Evolutionary conservation across 108 stramenopile species (phyloP).

Genomic region (Nitzschia putrida): DNA sequence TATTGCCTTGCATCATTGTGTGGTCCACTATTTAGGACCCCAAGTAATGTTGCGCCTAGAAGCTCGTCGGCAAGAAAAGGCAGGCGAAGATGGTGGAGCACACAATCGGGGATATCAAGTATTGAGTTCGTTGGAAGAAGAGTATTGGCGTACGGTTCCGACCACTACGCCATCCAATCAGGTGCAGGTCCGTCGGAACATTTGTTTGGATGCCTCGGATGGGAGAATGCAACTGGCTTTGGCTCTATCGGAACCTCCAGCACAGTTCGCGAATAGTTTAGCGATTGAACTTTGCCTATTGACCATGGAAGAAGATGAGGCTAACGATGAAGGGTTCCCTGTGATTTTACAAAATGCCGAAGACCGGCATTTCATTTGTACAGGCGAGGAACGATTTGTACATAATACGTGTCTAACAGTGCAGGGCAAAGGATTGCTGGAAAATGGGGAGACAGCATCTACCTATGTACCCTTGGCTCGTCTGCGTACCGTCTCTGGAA

Average conservation of each 20-base stretch:
- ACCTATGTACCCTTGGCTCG: slow-evolving; percentile 15
- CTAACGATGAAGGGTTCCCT: slow-evolving; percentile 59
- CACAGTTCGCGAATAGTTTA: slow-evolving; percentile 15
- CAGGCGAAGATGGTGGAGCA: slow-evolving; percentile 49
- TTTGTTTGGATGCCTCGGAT: slow-evolving; percentile 59
- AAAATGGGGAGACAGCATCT: not conserved
- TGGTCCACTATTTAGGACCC: slow-evolving; percentile 44
- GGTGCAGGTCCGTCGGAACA: slow-evolving; percentile 44
- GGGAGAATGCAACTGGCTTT: slow-evolving; percentile 57
- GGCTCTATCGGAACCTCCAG: slow-evolving; percentile 26
- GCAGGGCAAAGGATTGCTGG: not conserved
- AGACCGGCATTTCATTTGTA: slow-evolving; percentile 61
- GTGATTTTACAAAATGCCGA: slow-evolving; percentile 41
- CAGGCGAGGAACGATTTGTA: slow-evolving; percentile 35
- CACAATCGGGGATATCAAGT: slow-evolving; percentile 52
- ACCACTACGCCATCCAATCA: not conserved
- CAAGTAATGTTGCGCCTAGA: slow-evolving; percentile 46
- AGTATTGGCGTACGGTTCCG: slow-evolving; percentile 26
- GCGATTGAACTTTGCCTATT: slow-evolving; percentile 53
- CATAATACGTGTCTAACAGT: slow-evolving; percentile 20
- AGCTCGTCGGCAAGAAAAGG: slow-evolving; percentile 15
- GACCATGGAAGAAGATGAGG: slow-evolving; percentile 74
- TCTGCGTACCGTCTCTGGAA: slow-evolving; percentile 21
- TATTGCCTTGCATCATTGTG: slow-evolving; percentile 49
- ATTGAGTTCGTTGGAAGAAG: slow-evolving; percentile 26